Evolutionary conservation across 148 eudicot species (phyloP).

Genomic region (Fagopyrum homotropicum): DNA sequence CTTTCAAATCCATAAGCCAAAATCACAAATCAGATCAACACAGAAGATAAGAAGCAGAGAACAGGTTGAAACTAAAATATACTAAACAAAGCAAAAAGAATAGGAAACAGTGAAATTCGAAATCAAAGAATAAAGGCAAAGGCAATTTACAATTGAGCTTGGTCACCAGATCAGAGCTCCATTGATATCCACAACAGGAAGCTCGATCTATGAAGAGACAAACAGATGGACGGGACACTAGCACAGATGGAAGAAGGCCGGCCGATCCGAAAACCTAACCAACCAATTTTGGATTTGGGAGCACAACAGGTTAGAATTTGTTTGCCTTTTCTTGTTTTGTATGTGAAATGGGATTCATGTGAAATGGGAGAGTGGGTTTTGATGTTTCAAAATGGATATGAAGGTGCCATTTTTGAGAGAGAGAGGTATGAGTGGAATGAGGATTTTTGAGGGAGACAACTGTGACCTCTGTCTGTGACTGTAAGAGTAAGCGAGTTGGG

Average conservation of each 20-base stretch:
- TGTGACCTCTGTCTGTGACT: constrained; percentile 3
- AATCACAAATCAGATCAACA: constrained; percentile 1
- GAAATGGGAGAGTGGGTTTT: neutral
- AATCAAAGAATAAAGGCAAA: neutral
- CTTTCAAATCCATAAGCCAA: constrained; percentile 7
- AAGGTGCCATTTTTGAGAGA: constrained; percentile 13
- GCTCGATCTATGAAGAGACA: constrained; percentile 9
- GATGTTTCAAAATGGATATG: constrained; percentile 16
- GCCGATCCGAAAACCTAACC: constrained; percentile 12
- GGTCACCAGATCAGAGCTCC: constrained; percentile 4
- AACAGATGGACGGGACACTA: neutral
- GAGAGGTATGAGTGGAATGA: neutral
- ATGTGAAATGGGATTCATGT: neutral
- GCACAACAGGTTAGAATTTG: neutral
- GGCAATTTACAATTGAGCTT: neutral
- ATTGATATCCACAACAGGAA: neutral
- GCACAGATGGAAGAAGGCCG: constrained; percentile 4
- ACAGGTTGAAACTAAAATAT: neutral
- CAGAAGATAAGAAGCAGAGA: neutral
- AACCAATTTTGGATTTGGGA: neutral
- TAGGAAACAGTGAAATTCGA: neutral
- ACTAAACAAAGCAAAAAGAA: neutral
- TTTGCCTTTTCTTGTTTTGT: neutral
- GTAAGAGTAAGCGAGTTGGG: neutral
- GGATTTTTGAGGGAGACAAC: constrained; percentile 4